These are phyloP conservation scores for Pugionium dolabratum DNA, from an alignment of 345 rosid species.

Conservation along the genomic window DNA sequence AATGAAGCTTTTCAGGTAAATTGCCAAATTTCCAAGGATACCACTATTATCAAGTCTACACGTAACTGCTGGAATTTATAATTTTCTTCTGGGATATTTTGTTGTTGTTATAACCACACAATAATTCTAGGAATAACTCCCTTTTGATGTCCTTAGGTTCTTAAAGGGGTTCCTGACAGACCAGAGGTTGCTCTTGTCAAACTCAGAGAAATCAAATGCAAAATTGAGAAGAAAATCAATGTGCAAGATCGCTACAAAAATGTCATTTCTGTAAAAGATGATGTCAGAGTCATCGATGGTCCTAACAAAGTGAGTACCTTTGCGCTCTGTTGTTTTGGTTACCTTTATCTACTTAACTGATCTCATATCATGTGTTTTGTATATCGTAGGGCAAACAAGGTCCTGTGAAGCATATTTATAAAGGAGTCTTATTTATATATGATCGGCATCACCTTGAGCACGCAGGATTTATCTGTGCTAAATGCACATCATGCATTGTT, in stretches of 20 bases:
- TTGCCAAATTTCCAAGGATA: conserved; percentile 9
- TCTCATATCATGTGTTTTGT: conserved; percentile 8
- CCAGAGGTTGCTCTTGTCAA: conserved; percentile 80
- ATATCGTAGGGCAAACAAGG: conserved; percentile 84
- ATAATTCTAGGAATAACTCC: conserved; percentile 19
- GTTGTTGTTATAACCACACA: not conserved
- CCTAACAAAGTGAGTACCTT: conserved; percentile 75
- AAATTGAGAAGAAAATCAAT: conserved; percentile 71
- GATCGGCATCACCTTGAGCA: conserved; percentile 97
- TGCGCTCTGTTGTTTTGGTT: conserved; percentile 25
- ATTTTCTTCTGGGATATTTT: not conserved
- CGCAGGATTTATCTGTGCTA: conserved; percentile 93
- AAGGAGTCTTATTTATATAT: conserved; percentile 68
- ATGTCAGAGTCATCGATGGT: conserved; percentile 79
- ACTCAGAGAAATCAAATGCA: conserved; percentile 92
- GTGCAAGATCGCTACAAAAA: conserved; percentile 75
- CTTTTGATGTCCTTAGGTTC: conserved; percentile 50
- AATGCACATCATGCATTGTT: conserved; percentile 64
- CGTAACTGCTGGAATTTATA: not conserved
- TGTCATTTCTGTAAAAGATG: conserved; percentile 72
- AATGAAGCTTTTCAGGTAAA: conserved; percentile 92
- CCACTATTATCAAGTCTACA: conserved; percentile 17
- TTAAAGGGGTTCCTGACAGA: conserved; percentile 93
- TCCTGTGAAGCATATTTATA: conserved; percentile 84
- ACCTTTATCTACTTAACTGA: conserved; percentile 6